Conservation (phyloP, 1,139 yeast genomes). For the Pneumocystis canis region DNA sequence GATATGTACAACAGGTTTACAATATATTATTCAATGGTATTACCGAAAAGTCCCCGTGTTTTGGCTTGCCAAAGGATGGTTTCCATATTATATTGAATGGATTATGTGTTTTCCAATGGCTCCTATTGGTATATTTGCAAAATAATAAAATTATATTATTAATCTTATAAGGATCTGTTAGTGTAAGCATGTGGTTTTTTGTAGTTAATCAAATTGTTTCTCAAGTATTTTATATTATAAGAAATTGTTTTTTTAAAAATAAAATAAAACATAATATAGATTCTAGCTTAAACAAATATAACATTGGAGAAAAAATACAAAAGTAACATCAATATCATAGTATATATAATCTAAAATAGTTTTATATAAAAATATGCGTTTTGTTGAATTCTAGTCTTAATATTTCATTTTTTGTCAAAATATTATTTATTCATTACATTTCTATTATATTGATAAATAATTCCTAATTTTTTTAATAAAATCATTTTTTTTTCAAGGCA, state of each 20-base stretch:
- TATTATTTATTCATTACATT: neutral
- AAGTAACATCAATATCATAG: neutral
- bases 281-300: neutral
- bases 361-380: neutral
- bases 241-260: neutral
- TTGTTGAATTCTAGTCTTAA: neutral
- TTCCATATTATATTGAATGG: constrained; percentile 48
- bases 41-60: constrained; percentile 46
- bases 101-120: constrained; percentile 46
- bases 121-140: constrained; percentile 19
- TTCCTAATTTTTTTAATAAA: constrained; percentile 32
- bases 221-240: neutral
- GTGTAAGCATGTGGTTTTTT: constrained; percentile 11
- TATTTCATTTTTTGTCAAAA: neutral
- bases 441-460: constrained; percentile 25
- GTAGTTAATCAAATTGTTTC: constrained; percentile 2
- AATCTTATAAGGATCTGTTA: constrained; percentile 7
- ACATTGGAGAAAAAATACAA: neutral
- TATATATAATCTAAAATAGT: neutral
- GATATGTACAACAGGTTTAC: constrained; percentile 24
- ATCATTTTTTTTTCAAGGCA: constrained; percentile 37
- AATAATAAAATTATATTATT: neutral
- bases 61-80: constrained; percentile 42
- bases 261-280: neutral
- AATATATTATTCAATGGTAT: constrained; percentile 38